Base-by-base conservation (phyloP, 2,329 filamentous ascomycete species). In the Biscogniauxia mediterranea region DNA sequence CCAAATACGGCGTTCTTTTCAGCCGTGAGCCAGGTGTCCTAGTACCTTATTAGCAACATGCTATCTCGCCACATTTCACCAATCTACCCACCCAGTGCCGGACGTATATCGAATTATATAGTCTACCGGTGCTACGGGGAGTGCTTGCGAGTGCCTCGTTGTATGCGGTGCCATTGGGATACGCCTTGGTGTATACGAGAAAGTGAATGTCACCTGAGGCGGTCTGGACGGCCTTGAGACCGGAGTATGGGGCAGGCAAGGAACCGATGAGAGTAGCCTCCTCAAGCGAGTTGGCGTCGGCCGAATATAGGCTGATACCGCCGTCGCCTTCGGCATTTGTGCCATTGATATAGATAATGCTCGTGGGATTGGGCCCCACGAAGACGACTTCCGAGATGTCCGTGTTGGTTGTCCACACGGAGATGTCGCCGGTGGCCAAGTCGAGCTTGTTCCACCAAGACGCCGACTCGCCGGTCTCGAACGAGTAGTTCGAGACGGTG, bases 1-100 rank as follows among this genome's bases (percentile, higher is more conserved):
- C 86, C 83, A 73, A 85, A 89, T 49, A 89, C 78, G 25, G 83
- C 79, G 62, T 87, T 85, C 65, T 81, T 84, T 65, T 85, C 77
- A 1, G 81, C 76, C 0, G 80, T 81, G 17, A 85, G 75, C 68
- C 81, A 88, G 51, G 76, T 77, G 65, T 87, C 84, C 70, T 70
- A 20, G 49, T 9, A 26, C 17, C 26, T 21, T 54, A 20, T 66
- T 56, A 69, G 62, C 56, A 52, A 20, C 20, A 11, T 21, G 38
- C 50, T 19, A n/a, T 23, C 13, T 21, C 23, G 52, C 15, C 11
- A 7, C 49, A 5, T 57, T n/a, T 50, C 20, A 23, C 23, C 6
- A 5, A 20, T 23, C 23, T 58, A 64, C 69, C 62, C 54, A 71
- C 69, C 85, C 85, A 88, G 68, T 88, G 85, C 1, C 85, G 80